Evolutionary conservation across 73 alveolate species (phyloP).

Genomic region (Tetrahymena borealis): DNA sequence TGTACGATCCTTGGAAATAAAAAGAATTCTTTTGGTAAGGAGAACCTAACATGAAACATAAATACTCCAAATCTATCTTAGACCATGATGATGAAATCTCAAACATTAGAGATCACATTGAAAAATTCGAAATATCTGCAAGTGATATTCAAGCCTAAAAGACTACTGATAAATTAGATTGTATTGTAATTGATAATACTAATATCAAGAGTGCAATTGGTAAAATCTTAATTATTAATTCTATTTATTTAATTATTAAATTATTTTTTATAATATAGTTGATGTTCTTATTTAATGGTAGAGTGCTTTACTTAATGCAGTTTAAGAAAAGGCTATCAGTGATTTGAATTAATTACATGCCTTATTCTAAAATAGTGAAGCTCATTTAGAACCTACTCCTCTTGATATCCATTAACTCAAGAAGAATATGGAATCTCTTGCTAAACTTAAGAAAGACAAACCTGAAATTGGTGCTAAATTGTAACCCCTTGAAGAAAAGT

Average conservation of each 20-base stretch:
- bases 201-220: slow-evolving; percentile 15
- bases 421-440: slow-evolving; percentile 62
- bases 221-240: not conserved
- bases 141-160: slow-evolving; percentile 27
- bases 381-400: slow-evolving; percentile 23
- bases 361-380: slow-evolving; percentile 9
- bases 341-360: slow-evolving; percentile 29
- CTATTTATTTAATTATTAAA: not conserved
- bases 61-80: slow-evolving; percentile 20
- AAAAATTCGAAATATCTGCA: slow-evolving; percentile 19
- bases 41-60: slow-evolving; percentile 18
- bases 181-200: slow-evolving; percentile 36
- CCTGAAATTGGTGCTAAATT: slow-evolving; percentile 61
- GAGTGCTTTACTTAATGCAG: slow-evolving; percentile 31
- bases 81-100: slow-evolving; percentile 30
- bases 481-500: slow-evolving; percentile 73
- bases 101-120: slow-evolving; percentile 23
- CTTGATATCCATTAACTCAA: slow-evolving; percentile 38
- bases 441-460: slow-evolving; percentile 57
- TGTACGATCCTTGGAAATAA: slow-evolving; percentile 27
- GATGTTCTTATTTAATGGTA: slow-evolving; percentile 39
- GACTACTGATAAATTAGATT: slow-evolving; percentile 39
- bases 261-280: not conserved
- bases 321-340: slow-evolving; percentile 23
- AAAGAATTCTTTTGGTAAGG: slow-evolving; percentile 31